Percentiles rank a stretch among this genome's conserved stretches.
These are phyloP conservation scores for Gossypium trilobum DNA, from an alignment of 441 rosid species.

Conservation along the genomic window DNA sequence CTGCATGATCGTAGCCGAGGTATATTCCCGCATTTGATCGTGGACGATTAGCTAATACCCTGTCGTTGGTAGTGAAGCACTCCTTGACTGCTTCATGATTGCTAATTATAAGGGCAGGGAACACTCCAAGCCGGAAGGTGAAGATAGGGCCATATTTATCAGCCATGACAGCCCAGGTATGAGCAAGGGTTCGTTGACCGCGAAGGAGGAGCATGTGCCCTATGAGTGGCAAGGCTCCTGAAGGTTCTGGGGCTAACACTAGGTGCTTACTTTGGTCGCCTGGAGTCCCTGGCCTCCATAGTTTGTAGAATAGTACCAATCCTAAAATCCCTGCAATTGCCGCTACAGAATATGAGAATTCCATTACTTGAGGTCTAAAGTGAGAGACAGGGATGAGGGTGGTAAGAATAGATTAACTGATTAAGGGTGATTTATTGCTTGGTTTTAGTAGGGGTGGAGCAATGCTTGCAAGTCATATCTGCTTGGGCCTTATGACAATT, in stretches of 20 bases:
- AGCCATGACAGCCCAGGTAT: slow-evolving; percentile 26
- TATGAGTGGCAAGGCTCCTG: slow-evolving; percentile 32
- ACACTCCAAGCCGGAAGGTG: slow-evolving; percentile 24
- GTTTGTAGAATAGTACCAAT: neutral
- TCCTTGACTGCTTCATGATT: slow-evolving; percentile 25
- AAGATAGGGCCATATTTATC: slow-evolving; percentile 30
- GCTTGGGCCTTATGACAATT: neutral
- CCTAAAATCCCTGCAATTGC: slow-evolving; percentile 1
- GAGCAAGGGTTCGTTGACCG: slow-evolving; percentile 18
- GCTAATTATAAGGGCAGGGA: slow-evolving; percentile 21
- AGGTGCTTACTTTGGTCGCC: neutral
- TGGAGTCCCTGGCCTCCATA: neutral
- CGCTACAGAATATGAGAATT: neutral
- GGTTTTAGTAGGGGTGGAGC: neutral
- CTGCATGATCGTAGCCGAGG: slow-evolving; percentile 31
- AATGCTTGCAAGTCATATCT: neutral
- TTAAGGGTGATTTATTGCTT: neutral
- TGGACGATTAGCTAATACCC: slow-evolving; percentile 27
- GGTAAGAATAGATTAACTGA: no score
- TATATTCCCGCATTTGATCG: slow-evolving; percentile 23
- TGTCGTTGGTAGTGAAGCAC: slow-evolving; percentile 33
- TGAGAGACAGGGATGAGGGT: neutral
- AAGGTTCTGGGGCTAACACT: slow-evolving; percentile 26
- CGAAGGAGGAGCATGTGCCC: slow-evolving; percentile 37
- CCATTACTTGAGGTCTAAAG: neutral